Percentiles rank a stretch among this genome's conserved stretches.
phyloP scores from a whole-genome alignment of 1,284 basidiomycete genomes.

The Sporisorium sorghi region DNA sequence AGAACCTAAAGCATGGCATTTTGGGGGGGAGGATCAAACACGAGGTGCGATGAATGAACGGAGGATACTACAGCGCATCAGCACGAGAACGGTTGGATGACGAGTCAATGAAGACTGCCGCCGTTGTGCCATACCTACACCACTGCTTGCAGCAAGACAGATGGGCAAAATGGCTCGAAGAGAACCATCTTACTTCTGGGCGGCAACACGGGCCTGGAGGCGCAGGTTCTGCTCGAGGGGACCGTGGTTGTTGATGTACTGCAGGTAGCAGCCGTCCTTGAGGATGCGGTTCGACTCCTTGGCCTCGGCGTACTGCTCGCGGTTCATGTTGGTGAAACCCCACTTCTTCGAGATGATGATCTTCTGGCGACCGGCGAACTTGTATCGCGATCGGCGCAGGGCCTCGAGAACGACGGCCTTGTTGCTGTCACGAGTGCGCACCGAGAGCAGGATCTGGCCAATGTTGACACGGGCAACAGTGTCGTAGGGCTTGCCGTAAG shows the following conservation, averaged over 20 bases:
- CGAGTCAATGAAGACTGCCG: neutral
- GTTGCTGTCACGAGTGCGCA: conserved; percentile 91
- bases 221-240: conserved; percentile 66
- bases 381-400: conserved; percentile 87
- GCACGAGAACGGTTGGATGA: neutral
- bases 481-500: conserved; percentile 99
- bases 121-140: conserved; percentile 19
- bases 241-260: conserved; percentile 68
- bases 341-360: conserved; percentile 81
- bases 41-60: conserved; percentile 16
- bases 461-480: conserved; percentile 95
- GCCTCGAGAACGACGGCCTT: conserved; percentile 93
- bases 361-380: conserved; percentile 99
- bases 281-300: conserved; percentile 77
- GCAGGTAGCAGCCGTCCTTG: conserved; percentile 68
- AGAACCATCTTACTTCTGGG: conserved; percentile 61
- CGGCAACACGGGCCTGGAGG: conserved; percentile 66
- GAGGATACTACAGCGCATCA: conserved; percentile 36
- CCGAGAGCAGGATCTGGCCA: conserved; percentile 94
- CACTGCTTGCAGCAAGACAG: conserved; percentile 11
- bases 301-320: conserved; percentile 87
- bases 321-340: conserved; percentile 94
- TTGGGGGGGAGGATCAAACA: conserved; percentile 17
- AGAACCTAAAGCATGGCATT: conserved; percentile 31
- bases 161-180: neutral